These are phyloP conservation scores for Wallacemonas collosoma DNA, from an alignment of 208 protist species.

Conservation along the genomic window DNA sequence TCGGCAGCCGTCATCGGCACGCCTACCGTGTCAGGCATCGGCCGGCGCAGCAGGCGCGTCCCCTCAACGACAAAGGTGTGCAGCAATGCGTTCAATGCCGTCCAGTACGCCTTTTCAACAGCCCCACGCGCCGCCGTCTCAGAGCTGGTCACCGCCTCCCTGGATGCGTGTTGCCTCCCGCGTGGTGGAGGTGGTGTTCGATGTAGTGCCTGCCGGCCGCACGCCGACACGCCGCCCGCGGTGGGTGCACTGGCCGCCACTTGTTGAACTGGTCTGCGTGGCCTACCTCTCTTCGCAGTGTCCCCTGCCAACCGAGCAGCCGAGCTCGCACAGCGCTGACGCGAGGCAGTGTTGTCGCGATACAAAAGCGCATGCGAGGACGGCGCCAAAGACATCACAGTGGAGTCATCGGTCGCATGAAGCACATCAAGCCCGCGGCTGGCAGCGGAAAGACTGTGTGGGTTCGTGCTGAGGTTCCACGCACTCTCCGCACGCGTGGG, in stretches of 20 bases:
- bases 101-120: conserved; percentile 14
- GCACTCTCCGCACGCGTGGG: background rate
- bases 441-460: conserved; percentile 18
- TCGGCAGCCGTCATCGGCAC: background rate
- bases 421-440: conserved; percentile 12
- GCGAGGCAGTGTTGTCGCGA: conserved; percentile 12
- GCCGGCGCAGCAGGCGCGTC: conserved; percentile 19
- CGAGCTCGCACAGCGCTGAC: conserved; percentile 10
- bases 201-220: background rate
- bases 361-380: background rate
- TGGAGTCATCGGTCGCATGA: background rate
- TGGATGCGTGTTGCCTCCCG: background rate
- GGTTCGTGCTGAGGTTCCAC: conserved; percentile 21
- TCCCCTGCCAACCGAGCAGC: background rate
- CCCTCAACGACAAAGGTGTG: conserved; percentile 37
- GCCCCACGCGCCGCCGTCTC: background rate
- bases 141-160: background rate
- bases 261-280: background rate
- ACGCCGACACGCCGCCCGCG: background rate
- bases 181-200: background rate
- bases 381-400: background rate
- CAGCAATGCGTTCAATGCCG: conserved; percentile 32
- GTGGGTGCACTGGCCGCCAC: no score
- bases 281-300: background rate
- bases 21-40: background rate